Conservation (phyloP, 495 filamentous ascomycete species). For the Daldinia caldariorum region DNA sequence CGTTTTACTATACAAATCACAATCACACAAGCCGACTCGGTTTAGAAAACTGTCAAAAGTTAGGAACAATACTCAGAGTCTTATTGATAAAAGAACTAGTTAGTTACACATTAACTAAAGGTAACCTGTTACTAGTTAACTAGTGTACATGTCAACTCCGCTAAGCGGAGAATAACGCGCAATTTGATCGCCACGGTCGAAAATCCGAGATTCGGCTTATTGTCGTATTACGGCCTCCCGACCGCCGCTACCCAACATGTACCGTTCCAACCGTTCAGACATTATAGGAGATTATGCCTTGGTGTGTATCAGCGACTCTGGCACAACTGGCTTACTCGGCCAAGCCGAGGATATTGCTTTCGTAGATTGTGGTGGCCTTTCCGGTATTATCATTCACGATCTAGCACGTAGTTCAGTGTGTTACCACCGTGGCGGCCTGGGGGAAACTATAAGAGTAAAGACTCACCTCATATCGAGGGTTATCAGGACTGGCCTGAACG, state of each 20-base stretch:
- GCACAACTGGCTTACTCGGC: slow-evolving; percentile 10
- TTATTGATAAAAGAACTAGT: too few species aligned
- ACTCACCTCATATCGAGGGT: slow-evolving; percentile 53
- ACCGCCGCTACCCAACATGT: neutral
- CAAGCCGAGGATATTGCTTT: slow-evolving; percentile 50
- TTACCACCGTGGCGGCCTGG: neutral
- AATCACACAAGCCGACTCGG: too few species aligned
- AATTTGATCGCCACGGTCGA: neutral
- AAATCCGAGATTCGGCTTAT: neutral
- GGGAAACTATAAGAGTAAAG: too few species aligned
- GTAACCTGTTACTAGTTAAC: too few species aligned
- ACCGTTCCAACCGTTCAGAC: neutral
- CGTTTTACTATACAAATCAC: too few species aligned
- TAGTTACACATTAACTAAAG: too few species aligned
- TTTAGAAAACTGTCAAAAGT: too few species aligned
- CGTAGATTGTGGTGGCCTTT: slow-evolving; percentile 51
- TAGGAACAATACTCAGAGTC: too few species aligned
- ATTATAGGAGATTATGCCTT: neutral
- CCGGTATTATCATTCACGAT: slow-evolving; percentile 54
- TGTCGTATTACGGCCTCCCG: neutral
- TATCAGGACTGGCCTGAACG: slow-evolving; percentile 50
- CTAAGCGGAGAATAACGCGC: neutral
- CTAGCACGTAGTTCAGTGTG: slow-evolving; percentile 26
- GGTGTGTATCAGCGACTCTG: neutral
- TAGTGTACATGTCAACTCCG: neutral